Evolutionary conservation across 2,329 filamentous ascomycete genomes (phyloP).

Genomic region (Colletotrichum sublineola): DNA sequence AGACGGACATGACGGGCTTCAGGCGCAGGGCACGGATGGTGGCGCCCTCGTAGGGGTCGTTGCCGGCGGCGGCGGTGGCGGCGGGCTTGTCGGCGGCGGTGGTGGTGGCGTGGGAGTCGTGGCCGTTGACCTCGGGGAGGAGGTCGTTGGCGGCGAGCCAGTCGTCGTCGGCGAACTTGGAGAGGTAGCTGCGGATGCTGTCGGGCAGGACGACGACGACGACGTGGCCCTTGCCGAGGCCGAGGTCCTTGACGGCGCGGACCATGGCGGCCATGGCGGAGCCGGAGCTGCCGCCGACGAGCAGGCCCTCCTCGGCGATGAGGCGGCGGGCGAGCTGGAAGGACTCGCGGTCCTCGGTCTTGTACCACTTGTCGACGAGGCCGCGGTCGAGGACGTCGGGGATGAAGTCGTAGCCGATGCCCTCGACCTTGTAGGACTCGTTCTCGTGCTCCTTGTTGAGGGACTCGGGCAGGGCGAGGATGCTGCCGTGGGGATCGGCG

Average conservation of each 20-base stretch:
- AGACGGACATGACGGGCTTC: conserved; percentile 92
- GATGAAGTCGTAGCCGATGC: conserved; percentile 98
- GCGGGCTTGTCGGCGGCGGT: conserved; percentile 51
- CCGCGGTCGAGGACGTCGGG: conserved; percentile 90
- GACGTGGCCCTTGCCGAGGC: conserved; percentile 85
- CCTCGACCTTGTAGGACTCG: conserved; percentile 95
- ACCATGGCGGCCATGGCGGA: conserved; percentile 89
- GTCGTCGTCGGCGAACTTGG: conserved; percentile 98
- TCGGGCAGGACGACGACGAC: conserved; percentile 94
- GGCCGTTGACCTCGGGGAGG: conserved; percentile 68
- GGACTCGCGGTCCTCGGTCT: conserved; percentile 93
- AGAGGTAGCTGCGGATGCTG: conserved; percentile 96
- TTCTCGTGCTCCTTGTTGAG: conserved; percentile 87
- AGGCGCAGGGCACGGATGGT: conserved; percentile 87
- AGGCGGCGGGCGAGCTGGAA: conserved; percentile 91
- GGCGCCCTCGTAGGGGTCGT: conserved; percentile 80
- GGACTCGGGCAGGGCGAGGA: conserved; percentile 83
- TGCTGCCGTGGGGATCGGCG: conserved; percentile 92
- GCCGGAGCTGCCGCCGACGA: conserved; percentile 94
- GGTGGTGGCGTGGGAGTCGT: conserved; percentile 60
- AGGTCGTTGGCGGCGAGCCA: conserved; percentile 98
- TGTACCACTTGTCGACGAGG: conserved; percentile 94
- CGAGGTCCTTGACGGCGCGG: conserved; percentile 80
- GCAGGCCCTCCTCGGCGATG: conserved; percentile 92
- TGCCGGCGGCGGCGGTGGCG: conserved; percentile 49